A percentile compares a stretch with the other conserved stretches of the same genome.
Conservation (phyloP, 106 monocot species). For the Narthecium ossifragum region DNA sequence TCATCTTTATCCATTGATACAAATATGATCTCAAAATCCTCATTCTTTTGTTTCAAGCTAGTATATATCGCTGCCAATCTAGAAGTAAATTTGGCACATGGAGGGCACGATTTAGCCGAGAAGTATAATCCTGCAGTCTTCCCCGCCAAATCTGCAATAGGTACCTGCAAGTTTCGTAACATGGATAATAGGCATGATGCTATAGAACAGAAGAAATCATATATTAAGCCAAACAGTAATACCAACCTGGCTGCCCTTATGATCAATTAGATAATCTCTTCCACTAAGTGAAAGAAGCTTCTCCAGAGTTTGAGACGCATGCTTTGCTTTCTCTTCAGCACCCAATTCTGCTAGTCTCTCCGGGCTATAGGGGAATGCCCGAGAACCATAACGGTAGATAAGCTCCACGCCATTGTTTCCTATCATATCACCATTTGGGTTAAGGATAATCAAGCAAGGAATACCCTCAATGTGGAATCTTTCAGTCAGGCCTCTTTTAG, state of each 20-base stretch:
- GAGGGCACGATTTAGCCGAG: slow-evolving; percentile 41
- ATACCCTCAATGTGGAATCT: slow-evolving; percentile 45
- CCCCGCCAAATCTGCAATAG: slow-evolving; percentile 29
- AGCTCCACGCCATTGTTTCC: slow-evolving; percentile 30
- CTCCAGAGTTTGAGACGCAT: slow-evolving; percentile 43
- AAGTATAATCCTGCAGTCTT: slow-evolving; percentile 63
- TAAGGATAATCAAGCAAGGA: slow-evolving; percentile 38
- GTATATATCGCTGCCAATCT: slow-evolving; percentile 28
- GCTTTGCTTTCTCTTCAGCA: slow-evolving; percentile 34
- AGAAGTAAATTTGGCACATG: slow-evolving; percentile 47
- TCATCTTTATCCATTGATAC: slow-evolving; percentile 48
- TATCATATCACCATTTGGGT: slow-evolving; percentile 19
- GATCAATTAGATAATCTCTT: slow-evolving; percentile 30
- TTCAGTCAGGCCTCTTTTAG: slow-evolving; percentile 26
- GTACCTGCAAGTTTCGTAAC: slow-evolving; percentile 36
- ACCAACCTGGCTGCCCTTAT: slow-evolving; percentile 27
- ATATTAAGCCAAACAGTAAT: not conserved
- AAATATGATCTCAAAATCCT: slow-evolving; percentile 47
- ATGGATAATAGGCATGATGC: not conserved
- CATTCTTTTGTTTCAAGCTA: slow-evolving; percentile 28
- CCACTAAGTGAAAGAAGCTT: slow-evolving; percentile 29
- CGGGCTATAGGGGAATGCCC: slow-evolving; percentile 34
- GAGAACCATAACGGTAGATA: slow-evolving; percentile 19
- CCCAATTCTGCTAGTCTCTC: slow-evolving; percentile 33
- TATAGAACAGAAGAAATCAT: slow-evolving; percentile 2